Percentiles rank a stretch among this genome's conserved stretches.
These are phyloP conservation scores for Gaertneriomyces semiglobifer DNA, from an alignment of 192 early-diverging fungal genomes.

Conservation along the genomic window DNA sequence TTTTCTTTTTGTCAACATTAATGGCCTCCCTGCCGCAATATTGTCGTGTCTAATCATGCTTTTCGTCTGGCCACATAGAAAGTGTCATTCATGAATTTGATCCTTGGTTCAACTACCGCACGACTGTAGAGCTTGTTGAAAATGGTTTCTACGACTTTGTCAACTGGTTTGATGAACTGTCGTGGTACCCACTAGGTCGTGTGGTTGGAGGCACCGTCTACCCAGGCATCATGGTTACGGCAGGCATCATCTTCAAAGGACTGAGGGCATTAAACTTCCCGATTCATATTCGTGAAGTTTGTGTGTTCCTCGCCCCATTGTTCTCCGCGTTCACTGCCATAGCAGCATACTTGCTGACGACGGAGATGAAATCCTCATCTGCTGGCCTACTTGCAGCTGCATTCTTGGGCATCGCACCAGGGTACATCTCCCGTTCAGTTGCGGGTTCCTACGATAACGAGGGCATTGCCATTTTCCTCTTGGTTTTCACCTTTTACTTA, in stretches of 20 bases:
- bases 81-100: conserved; percentile 99
- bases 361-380: conserved; percentile 84
- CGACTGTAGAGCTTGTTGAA: conserved; percentile 86
- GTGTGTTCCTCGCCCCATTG: conserved; percentile 94
- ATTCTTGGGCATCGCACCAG: conserved; percentile 97
- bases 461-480: conserved; percentile 97
- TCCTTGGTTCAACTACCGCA: conserved; percentile 99
- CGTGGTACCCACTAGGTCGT: conserved; percentile 98
- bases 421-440: conserved; percentile 99
- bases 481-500: conserved; percentile 96
- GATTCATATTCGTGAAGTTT: conserved; percentile 97
- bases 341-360: conserved; percentile 90
- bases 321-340: conserved; percentile 97
- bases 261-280: conserved; percentile 91
- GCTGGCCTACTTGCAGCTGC: conserved; percentile 96
- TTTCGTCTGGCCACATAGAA: conserved; percentile 48
- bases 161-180: conserved; percentile 96
- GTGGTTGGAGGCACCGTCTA: conserved; percentile 99
- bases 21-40: no score
- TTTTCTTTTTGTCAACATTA: background rate
- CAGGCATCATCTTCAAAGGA: conserved; percentile 91
- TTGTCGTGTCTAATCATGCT: no score
- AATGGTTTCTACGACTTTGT: conserved; percentile 97
- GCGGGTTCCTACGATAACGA: conserved; percentile 99
- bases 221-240: conserved; percentile 99